Base-by-base conservation (phyloP, 2,329 filamentous ascomycete species). In the Hypoxylon sp. region DNA sequence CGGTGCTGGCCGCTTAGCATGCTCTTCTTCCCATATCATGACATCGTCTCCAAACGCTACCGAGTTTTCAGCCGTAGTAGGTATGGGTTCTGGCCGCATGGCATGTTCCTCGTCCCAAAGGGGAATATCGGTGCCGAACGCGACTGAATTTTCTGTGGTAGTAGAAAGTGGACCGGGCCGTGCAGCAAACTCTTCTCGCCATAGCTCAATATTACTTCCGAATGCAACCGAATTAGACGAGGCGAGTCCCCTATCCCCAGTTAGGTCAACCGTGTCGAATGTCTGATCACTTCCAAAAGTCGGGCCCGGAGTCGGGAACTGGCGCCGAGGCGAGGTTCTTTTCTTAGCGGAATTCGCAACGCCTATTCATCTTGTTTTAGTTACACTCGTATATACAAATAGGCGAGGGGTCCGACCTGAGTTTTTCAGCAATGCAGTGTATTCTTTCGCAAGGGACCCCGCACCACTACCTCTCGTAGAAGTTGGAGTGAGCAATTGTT, bases 71-170 rank as follows among this genome's bases (percentile, higher is more conserved):
- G 76, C 81, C 5, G 70, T 66, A 0, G 69, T 66, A 0, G 79
- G 62, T 6, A 76, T 35, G 1, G 81, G 81, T n/a, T 81, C 80
- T 0, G 82, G 76, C 46, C 82, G 80, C 14, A 76, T 74, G 6
- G 81, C 81, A 70, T 79, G 79, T 11, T 82, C 81, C 52, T 84
- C 82, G 2, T 79, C 78, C 84, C 84, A 85, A n/a, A 84, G 42
- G 55, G 77, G 80, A 3, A 76, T 71, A 48, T 74, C 74, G 9
- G 71, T 73, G 52, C 75, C 76, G 65, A 78, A 77, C 8, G 66
- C 72, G 42, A 71, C 61, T 8, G 75, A 76, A 37, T 51, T 60
- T 51, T 74, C 73, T 24, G 71, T 76, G 0, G 72, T 68, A 17
- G 70, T 66, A 17, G 72, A 68, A 29, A 66, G 44, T 6, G 74